phyloP scores from a whole-genome alignment of 2,329 filamentous ascomycete genomes.

The Apiospora koreana region DNA sequence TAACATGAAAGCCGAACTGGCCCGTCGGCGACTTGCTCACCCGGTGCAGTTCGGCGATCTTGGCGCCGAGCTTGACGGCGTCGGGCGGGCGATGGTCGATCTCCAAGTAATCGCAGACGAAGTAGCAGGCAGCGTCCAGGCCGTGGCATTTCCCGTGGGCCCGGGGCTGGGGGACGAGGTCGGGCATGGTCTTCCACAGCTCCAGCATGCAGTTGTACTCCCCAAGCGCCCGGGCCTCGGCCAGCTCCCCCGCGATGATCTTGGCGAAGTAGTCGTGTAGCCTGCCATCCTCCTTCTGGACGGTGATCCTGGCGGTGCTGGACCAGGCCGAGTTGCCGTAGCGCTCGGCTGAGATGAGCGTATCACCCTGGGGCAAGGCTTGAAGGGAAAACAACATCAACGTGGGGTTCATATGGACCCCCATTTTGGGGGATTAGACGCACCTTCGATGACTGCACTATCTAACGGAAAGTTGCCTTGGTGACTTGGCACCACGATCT shows the following conservation, averaged over 20 bases:
- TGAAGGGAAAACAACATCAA: background rate
- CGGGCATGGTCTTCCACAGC: conserved; percentile 17
- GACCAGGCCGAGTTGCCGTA: background rate
- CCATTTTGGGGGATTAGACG: background rate
- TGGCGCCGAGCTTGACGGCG: conserved; percentile 18
- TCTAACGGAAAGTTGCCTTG: background rate
- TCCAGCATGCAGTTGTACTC: conserved; percentile 19
- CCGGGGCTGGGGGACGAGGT: conserved; percentile 17
- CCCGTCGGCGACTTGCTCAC: conserved; percentile 24
- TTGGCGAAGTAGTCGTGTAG: background rate
- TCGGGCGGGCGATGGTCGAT: conserved; percentile 18
- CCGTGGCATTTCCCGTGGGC: background rate
- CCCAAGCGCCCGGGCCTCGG: conserved; percentile 17
- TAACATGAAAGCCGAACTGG: conserved; percentile 22
- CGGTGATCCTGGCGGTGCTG: background rate
- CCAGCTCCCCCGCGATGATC: conserved; percentile 11
- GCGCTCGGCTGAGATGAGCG: background rate
- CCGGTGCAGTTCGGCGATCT: conserved; percentile 24
- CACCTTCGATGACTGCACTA: background rate
- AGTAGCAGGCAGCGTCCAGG: conserved; percentile 16
- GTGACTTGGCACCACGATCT: background rate
- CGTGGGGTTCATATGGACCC: too few species aligned
- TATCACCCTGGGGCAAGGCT: background rate
- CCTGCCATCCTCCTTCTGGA: background rate
- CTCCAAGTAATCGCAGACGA: conserved; percentile 21